These are phyloP conservation scores for Lepraria neglecta DNA, from an alignment of 495 filamentous ascomycete species.

Conservation along the genomic window DNA sequence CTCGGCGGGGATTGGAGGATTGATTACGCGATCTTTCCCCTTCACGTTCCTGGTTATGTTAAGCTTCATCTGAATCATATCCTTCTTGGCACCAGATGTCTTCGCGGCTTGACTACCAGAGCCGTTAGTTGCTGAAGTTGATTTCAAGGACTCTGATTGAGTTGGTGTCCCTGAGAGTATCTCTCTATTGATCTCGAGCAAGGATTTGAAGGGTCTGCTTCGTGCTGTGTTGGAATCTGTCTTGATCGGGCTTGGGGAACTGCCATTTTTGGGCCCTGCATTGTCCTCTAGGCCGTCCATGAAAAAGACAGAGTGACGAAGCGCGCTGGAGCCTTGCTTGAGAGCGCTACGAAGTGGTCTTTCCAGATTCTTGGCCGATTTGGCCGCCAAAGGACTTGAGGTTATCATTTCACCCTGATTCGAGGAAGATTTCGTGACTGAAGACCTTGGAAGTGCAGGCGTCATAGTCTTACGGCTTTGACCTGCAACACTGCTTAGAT, in stretches of 20 bases:
- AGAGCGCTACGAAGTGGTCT: conserved; percentile 22
- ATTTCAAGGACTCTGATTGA: not conserved
- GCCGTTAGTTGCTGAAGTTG: not conserved
- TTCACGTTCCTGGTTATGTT: conserved; percentile 21
- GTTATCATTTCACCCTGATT: not conserved
- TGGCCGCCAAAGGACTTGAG: conserved; percentile 19
- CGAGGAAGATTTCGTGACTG: conserved; percentile 5
- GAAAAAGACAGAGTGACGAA: conserved; percentile 22
- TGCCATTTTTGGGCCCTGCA: not conserved
- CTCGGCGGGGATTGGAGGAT: conserved; percentile 9
- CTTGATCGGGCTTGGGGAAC: not conserved
- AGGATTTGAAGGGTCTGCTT: not conserved
- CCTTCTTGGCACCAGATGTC: not conserved
- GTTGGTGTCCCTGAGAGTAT: not conserved
- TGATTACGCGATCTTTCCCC: conserved; percentile 15
- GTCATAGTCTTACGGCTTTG: conserved; percentile 20
- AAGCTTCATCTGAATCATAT: conserved; percentile 25
- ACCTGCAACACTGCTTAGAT: not conserved
- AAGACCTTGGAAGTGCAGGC: conserved; percentile 9
- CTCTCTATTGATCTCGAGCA: conserved; percentile 7
- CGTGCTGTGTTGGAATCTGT: not conserved
- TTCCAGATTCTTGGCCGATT: conserved; percentile 9
- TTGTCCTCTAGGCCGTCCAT: not conserved
- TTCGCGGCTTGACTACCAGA: conserved; percentile 7
- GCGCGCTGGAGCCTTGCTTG: conserved; percentile 14